phyloP scores from a whole-genome alignment of 306 rosid species.

The Adenanthera pavonina region DNA sequence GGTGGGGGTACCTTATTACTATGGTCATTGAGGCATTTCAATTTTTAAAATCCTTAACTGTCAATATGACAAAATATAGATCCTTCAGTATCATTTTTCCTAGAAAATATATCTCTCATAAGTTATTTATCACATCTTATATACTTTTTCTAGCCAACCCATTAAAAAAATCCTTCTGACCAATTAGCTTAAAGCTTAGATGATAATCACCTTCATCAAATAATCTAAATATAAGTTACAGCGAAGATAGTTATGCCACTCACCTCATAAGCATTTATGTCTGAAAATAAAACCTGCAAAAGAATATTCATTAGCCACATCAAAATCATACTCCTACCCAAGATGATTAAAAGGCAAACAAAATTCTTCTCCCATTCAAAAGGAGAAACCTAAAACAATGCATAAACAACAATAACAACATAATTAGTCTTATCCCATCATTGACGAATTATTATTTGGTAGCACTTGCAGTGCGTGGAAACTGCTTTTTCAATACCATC shows the following conservation, averaged over 20 bases:
- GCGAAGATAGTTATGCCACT: conserved; percentile 24
- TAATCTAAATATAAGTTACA: neutral
- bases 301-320: neutral
- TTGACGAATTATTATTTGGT: neutral
- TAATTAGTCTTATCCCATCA: neutral
- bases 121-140: neutral
- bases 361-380: neutral
- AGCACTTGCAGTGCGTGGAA: neutral
- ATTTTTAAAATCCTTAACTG: too few relatives aligned
- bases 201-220: conserved; percentile 20
- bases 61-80: too few relatives aligned
- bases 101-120: neutral
- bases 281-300: conserved; percentile 91
- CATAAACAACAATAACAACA: neutral
- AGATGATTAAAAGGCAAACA: conserved; percentile 14
- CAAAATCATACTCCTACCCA: neutral
- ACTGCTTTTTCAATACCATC: neutral
- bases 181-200: neutral
- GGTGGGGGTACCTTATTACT: too few relatives aligned
- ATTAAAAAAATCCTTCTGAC: conserved; percentile 1
- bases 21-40: too few relatives aligned
- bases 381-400: neutral
- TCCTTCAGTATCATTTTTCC: too few relatives aligned
- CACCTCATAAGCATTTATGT: conserved; percentile 89
- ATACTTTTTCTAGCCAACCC: conserved; percentile 16